Evolutionary conservation across 2,329 filamentous ascomycete genomes (phyloP), one percentile per base, ranked within the genome.

Genomic region (Coniosporium tulheliwenetii): DNA sequence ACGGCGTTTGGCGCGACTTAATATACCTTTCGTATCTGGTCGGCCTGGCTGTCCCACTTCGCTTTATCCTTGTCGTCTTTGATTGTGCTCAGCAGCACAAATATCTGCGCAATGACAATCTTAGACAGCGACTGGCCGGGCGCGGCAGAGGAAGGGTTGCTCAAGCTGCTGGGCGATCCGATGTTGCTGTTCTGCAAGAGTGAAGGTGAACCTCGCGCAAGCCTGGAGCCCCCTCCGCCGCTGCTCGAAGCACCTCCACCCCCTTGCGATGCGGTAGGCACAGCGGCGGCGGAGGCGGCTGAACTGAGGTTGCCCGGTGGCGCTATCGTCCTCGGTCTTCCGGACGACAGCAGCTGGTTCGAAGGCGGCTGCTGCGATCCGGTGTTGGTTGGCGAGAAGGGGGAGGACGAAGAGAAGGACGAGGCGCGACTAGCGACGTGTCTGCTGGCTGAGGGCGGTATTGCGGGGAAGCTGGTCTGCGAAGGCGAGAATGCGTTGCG

Each of bases 101-200:
- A 93, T 50, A 96, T 79, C 69, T 98, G 91, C 49, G 91, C 86
- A 55, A 94, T 80, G 53, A 91, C 86, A 61, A 98, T 91, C 66
- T 93, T 95, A 45, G 82, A 82, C 52, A 96, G 71, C 14, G 62
- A 59, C 10, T 54, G 47, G 51, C 60, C 58, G 43, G 65, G 60
- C 37, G 63, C 54, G 36, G 58, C 61, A 47, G 60, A 55, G 41
- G 56, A 52, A 50, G 53, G 62, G 53, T 61, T 72, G 61, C 52
- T 64, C 52, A 57, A 64, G 41, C 69, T 65, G 51, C 66, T 69
- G 32, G 70, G 71, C 44, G 71, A 73, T 60, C 59, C 54, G 51
- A 66, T 62, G 52, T 65, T 72, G 58, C 65, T 75, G 50, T 60
- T 69, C 52, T 69, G 64, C 43, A 71, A 71, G 41, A 72, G 63